Evolutionary conservation across 2,329 filamentous ascomycete species (phyloP), one percentile per base, ranked within the genome.

Genomic region (Ophiostoma perfectum): DNA sequence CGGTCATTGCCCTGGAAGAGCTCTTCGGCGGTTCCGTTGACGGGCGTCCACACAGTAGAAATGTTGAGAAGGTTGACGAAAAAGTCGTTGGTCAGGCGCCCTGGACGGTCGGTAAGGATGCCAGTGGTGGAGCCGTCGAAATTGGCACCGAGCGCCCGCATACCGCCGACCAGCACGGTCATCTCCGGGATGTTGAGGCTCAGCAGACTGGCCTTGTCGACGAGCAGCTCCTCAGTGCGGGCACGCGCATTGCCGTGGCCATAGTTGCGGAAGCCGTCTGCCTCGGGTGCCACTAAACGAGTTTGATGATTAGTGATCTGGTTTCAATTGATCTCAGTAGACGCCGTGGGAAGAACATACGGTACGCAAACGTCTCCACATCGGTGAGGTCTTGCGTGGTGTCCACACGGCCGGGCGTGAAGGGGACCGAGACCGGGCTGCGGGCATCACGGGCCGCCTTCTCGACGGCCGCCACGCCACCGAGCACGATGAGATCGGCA

Each of bases 181-280:
- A 92, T 74, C 78, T 93, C 89, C 0, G 90, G 90, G 0, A 88
- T 84, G 8, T 88, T 84, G 7, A 93, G 86, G 2, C 83, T 90
- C 16, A 93, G 85, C 27, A 90, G 85, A 71, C 90, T 81, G 1
- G 90, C 90, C 71, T 82, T 83, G 83, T 93, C 90, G 65, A 93
- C 82, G 27, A 93, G 84, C 75, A 86, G 83, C 74, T 90, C 84
- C 80, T 93, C 90, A 6, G 86, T 83, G 73, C 82, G 83, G 44
- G 87, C 88, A 58, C 87, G 86, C 1, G 78, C 70, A 3, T 83
- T 87, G 1, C 84, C 84, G 72, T 84, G 81, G 74, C 89, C 90
- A 76, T 90, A 92, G 84, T 90, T 93, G 75, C 90, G 89, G 89
- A 93, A 93, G 5, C 88, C 89, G 72, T 93, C 90, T n/a, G 83